Base-by-base conservation (phyloP, 2,329 filamentous ascomycete genomes). In the Microascus cirrosus region DNA sequence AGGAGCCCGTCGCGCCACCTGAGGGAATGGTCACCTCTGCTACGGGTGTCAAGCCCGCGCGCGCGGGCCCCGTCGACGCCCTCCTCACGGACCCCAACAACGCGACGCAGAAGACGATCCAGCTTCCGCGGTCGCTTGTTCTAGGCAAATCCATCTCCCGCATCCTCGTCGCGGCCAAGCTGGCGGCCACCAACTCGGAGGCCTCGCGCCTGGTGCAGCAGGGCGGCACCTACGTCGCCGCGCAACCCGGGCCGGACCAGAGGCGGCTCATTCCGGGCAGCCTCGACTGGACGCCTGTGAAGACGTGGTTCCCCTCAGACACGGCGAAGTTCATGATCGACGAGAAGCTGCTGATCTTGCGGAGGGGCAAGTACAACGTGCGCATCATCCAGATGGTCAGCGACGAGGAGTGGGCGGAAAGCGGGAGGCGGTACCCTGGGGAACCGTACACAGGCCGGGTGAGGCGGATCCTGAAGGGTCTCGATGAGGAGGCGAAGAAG, bases 291-390 rank as follows among this genome's bases (percentile, higher is more conserved):
- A 80, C 77, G 10, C 77, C 79, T 1, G 78, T 89, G 60, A 82
- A 83, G 66, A 70, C 77, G 24, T 84, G 82, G 77, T 79, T 74
- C 62, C 73, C 76, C 0, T 70, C 75, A 25, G 80, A 86, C 57
- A 85, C 83, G 0, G 65, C 74, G 59, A 79, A 82, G 58, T 87
- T 78, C 64, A 71, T 87, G 58, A 78, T 89, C 20, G 80, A 84
- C 60, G 80, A 68, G 59, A 74, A 77, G 61, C 63, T 85, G 53
- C 71, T 86, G 61, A 77, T 86, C 63, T 71, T 86, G 57, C 80
- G 84, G 62, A 82, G 78, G 65, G 83, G 83, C 62, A 85, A 84
- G 71, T 78, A 84, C 69, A 83, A 85, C 61, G 69, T 86, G 53
- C 79, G 82, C 53, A 76, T 85, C 62, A 74, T 86, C 56, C 74